Conservation (phyloP, 345 rosid species). For the Clausena lansium region DNA sequence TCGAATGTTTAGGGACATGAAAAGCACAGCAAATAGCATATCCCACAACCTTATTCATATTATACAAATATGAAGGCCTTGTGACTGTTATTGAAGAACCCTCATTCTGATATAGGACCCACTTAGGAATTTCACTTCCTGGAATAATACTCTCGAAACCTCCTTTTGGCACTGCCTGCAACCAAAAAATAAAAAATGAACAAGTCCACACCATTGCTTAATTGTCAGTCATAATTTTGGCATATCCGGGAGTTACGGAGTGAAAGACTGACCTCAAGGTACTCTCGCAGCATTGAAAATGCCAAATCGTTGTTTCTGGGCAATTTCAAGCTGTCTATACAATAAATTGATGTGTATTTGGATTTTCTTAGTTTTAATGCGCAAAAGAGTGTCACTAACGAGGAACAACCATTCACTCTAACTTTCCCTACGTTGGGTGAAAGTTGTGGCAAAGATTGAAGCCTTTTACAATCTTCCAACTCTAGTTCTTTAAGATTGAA, state of each 20-base stretch:
- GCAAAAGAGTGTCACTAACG: conserved; percentile 11
- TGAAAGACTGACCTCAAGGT: neutral
- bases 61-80: neutral
- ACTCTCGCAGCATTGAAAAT: neutral
- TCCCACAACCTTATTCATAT: neutral
- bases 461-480: conserved; percentile 14
- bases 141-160: neutral
- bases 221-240: neutral
- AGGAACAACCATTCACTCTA: conserved; percentile 11
- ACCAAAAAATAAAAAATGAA: too few relatives aligned
- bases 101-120: neutral
- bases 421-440: conserved; percentile 11
- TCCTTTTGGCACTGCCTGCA: neutral
- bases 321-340: conserved; percentile 8
- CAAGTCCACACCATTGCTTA: too few relatives aligned
- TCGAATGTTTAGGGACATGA: neutral
- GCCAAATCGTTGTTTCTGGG: neutral
- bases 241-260: too few relatives aligned
- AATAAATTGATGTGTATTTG: neutral
- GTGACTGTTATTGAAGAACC: neutral
- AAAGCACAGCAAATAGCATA: neutral
- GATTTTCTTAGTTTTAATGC: neutral
- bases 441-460: neutral
- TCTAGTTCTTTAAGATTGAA: too few relatives aligned
- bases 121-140: conserved; percentile 17